Percentiles rank a stretch among this genome's conserved stretches.
Evolutionary conservation across 805 yeast genomes (phyloP).

Genomic region (Lipomyces mesembrius): DNA sequence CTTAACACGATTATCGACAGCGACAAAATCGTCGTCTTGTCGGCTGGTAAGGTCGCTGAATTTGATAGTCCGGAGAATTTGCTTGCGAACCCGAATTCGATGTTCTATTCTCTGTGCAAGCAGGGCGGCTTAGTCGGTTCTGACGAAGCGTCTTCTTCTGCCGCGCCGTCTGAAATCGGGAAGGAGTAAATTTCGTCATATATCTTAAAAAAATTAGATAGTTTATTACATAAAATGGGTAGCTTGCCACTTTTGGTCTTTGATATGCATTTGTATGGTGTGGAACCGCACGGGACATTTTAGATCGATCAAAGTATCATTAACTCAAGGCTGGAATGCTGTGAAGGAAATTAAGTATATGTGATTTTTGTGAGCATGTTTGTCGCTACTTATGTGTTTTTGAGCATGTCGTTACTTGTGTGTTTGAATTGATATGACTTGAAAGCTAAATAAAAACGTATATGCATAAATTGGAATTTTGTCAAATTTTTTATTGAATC

Average conservation of each 20-base stretch:
- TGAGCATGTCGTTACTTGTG: no score
- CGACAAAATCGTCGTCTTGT: slow-evolving; percentile 77
- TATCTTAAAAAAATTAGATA: not conserved
- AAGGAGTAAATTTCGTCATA: slow-evolving; percentile 7
- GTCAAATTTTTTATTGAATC: not conserved
- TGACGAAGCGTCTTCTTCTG: slow-evolving; percentile 6
- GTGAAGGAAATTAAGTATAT: not conserved
- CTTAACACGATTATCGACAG: slow-evolving; percentile 84
- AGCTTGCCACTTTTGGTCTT: not conserved
- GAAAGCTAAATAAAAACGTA: not conserved
- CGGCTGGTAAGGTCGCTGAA: slow-evolving; percentile 73
- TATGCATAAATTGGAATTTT: not conserved
- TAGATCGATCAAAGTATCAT: not conserved
- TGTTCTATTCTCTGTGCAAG: slow-evolving; percentile 79
- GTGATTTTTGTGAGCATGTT: not conserved
- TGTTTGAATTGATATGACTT: not conserved
- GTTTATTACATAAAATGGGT: not conserved
- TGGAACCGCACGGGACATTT: not conserved
- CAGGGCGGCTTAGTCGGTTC: slow-evolving; percentile 64
- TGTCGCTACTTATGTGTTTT: not conserved
- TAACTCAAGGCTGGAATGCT: not conserved
- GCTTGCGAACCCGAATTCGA: slow-evolving; percentile 64
- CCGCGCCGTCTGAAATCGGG: slow-evolving; percentile 8
- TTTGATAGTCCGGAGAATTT: slow-evolving; percentile 74
- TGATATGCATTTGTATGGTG: not conserved